Base-by-base conservation (phyloP, 495 filamentous ascomycete species). In the Terfezia claveryi region DNA sequence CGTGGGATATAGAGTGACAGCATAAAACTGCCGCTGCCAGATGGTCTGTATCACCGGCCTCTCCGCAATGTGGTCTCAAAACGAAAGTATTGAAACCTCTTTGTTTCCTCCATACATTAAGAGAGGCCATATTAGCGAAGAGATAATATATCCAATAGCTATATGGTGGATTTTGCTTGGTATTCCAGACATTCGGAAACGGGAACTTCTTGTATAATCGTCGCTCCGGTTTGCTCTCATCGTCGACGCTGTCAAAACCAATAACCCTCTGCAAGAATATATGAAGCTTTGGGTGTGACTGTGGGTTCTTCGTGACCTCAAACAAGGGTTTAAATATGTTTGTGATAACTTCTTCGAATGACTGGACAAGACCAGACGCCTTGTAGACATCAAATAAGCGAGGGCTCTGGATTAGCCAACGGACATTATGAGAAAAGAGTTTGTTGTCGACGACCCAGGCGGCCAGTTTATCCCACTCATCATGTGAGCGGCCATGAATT, bases 381-480 rank as follows among this genome's bases (percentile, higher is more conserved):
- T 94, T 95, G 72, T 94, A 98, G 38, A 96, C 84, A 67, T 94
- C 88, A 64, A 88, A 98, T 7, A 98, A 76, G 49, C 91, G 83
- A 46, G 91, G 91, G 14, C 96, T 79, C 67, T 98, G 91, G 57
- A 98, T 82, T 49, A 98, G 76, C 91, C 91, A 98, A 53, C 92
- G 87, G 38, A 96, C 85, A 67, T 96, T 98, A 60, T 86, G 91
- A 0, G 87, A 94, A 67, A 94, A 89, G 36, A 98, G 74, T 69
- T 95, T 96, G 68, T 98, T 93, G 72, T 98, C 91, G 16, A 96
- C 77, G n/a, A 98, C 91, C 91, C 91, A 98, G 10, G 85, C 84
- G 3, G 91, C 89, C 49, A 98, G 77, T 62, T 93, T 98, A 66
- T 96, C 89, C 91, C 91, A 98, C 67, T 98, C 91, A 57, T 94